Evolutionary conservation across 2,329 filamentous ascomycete species (phyloP).

Genomic region (Scedosporium minutisporum): DNA sequence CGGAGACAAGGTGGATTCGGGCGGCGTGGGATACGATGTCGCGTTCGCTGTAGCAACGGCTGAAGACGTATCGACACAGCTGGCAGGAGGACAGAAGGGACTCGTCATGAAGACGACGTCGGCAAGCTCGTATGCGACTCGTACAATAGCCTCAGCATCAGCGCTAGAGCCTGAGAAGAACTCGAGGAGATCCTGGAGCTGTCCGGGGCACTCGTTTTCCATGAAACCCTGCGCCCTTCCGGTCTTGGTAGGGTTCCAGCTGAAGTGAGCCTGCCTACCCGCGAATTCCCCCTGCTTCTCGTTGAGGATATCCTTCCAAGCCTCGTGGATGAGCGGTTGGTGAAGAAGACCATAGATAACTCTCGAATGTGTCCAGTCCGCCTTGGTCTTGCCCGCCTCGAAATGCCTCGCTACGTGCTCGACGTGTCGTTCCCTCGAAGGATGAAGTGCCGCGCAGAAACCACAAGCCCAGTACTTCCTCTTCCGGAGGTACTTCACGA

Average conservation of each 20-base stretch:
- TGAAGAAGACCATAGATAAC: constrained; percentile 60
- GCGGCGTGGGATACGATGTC: constrained; percentile 11
- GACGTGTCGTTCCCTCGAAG: constrained; percentile 56
- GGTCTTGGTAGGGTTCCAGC: constrained; percentile 50
- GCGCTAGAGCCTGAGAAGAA: constrained; percentile 51
- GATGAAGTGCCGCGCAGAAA: constrained; percentile 54
- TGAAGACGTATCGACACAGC: neutral
- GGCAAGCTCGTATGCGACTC: constrained; percentile 48
- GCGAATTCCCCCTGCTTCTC: constrained; percentile 46
- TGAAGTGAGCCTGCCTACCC: constrained; percentile 47
- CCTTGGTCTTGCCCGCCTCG: constrained; percentile 51
- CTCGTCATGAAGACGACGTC: constrained; percentile 31
- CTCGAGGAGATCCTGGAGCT: constrained; percentile 55
- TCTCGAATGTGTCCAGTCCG: constrained; percentile 60
- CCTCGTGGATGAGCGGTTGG: constrained; percentile 50
- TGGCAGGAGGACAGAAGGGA: constrained; percentile 18
- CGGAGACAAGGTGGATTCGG: constrained; percentile 16
- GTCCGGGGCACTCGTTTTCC: constrained; percentile 53
- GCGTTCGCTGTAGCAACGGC: constrained; percentile 13
- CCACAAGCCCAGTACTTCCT: constrained; percentile 60
- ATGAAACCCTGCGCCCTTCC: constrained; percentile 47
- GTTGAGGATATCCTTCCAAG: constrained; percentile 48
- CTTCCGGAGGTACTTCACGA: constrained; percentile 53
- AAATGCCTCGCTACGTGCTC: constrained; percentile 61
- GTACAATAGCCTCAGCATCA: constrained; percentile 47